These are phyloP conservation scores for Cyberlindnera samutprakarnensis DNA, from an alignment of 805 yeast genomes.

Conservation along the genomic window DNA sequence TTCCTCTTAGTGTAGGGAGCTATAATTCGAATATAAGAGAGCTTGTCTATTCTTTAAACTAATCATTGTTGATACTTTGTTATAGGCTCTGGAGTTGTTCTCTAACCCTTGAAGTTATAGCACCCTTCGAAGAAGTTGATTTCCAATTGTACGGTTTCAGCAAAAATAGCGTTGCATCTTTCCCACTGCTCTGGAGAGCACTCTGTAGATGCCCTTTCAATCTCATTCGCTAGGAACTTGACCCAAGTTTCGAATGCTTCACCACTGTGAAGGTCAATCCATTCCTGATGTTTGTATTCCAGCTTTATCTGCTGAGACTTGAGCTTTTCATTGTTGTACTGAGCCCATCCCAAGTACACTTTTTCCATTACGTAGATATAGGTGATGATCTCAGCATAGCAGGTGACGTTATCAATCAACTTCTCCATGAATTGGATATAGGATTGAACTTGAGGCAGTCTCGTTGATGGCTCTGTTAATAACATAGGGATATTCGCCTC, in stretches of 20 bases:
- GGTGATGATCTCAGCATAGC: constrained; percentile 36
- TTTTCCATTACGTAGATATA: constrained; percentile 40
- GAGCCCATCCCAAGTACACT: constrained; percentile 47
- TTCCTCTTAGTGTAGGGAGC: no score
- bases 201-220: constrained; percentile 27
- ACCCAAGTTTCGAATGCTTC: constrained; percentile 40
- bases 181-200: neutral
- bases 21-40: no score
- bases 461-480: neutral
- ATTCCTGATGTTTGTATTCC: constrained; percentile 40
- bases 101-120: no score
- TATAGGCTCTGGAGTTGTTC: no score
- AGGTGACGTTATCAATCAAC: constrained; percentile 17
- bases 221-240: constrained; percentile 36
- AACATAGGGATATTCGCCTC: neutral
- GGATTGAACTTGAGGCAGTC: constrained; percentile 1
- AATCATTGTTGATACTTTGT: no score
- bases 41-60: no score
- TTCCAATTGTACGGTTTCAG: constrained; percentile 32
- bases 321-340: constrained; percentile 24
- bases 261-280: constrained; percentile 48
- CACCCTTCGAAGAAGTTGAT: constrained; percentile 41
- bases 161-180: constrained; percentile 25
- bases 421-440: constrained; percentile 8
- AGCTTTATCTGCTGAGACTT: constrained; percentile 23